Base-by-base conservation (phyloP, 495 filamentous ascomycete species). In the Xeromyces bisporus region DNA sequence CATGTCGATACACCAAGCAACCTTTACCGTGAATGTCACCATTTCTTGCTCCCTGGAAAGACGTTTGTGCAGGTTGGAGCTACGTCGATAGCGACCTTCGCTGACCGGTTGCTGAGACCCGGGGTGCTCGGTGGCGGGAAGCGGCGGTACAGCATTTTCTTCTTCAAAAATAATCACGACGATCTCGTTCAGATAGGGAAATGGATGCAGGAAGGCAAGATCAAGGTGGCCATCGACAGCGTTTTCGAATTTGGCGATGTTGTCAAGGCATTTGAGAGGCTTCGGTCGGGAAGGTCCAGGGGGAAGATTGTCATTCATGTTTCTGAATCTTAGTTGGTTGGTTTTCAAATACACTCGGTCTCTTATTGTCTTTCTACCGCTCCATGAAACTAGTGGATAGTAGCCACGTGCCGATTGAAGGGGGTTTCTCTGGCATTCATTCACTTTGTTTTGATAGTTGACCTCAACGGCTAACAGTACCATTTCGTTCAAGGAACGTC, bases 231-330 rank as follows among this genome's bases (percentile, higher is more conserved):
- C 5, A 51, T 81, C 23, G 78, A 81, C 36, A 56, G 64, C 26
- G 51, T 60, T 8, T 77, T 66, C 50, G 58, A 62, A 32, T 74
- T 75, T 46, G 69, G 67, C 10, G 66, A 82, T 18, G 67, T 56
- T 10, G 56, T 66, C 12, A 63, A 71, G 41, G 79, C 77, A 0
- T 77, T 71, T 48, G 67, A 67, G 47, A 69, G 56, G 43, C 50
- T 83, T 38, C 74, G 69, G 38, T 68, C 54, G 2, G 65, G 68
- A 6, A 62, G 72, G 23, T 56, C 71, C 15, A 73, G 61, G 42
- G 79, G 79, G 1, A 85, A 85, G 58, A 62, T 85, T 38, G 49
- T 85, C 13, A 58, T 87, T 9, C 55, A 67, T 41, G 66, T 79
- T 6, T 38, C 40, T 15, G n/a, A n/a, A n/a, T n/a, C n/a, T n/a